Evolutionary conservation across 345 rosid genomes (phyloP).

Genomic region (Physaria fendleri): DNA sequence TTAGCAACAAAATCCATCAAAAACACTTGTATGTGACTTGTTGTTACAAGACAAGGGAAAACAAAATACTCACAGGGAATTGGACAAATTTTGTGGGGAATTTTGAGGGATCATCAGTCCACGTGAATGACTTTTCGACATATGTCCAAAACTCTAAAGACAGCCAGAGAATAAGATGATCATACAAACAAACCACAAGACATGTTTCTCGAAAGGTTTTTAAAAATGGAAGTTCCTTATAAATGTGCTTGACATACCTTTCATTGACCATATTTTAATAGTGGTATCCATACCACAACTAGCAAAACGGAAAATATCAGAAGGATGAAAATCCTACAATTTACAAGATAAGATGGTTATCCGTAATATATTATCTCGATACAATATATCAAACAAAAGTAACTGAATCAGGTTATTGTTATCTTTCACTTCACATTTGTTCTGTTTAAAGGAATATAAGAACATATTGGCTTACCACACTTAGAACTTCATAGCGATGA

Average conservation of each 20-base stretch:
- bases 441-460: neutral
- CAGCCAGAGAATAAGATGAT: slow-evolving; percentile 5
- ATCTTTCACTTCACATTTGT: neutral
- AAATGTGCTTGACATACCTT: slow-evolving; percentile 44
- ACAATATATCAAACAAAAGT: neutral
- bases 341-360: slow-evolving; percentile 12
- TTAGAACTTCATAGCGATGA: slow-evolving; percentile 93
- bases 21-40: neutral
- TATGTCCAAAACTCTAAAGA: slow-evolving; percentile 87
- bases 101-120: slow-evolving; percentile 86
- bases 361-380: neutral
- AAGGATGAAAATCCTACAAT: slow-evolving; percentile 86
- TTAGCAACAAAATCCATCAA: neutral
- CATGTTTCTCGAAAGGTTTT: neutral
- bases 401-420: neutral
- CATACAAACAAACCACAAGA: neutral
- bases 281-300: slow-evolving; percentile 99
- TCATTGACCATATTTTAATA: slow-evolving; percentile 95
- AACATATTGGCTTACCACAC: slow-evolving; percentile 58
- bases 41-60: slow-evolving; percentile 2
- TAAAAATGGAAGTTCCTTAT: neutral
- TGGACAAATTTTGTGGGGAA: slow-evolving; percentile 93
- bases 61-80: slow-evolving; percentile 65
- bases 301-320: slow-evolving; percentile 74
- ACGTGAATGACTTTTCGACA: slow-evolving; percentile 92